Conservation (phyloP, 1,139 yeast genomes). For the Zygoascus hellenicus region DNA sequence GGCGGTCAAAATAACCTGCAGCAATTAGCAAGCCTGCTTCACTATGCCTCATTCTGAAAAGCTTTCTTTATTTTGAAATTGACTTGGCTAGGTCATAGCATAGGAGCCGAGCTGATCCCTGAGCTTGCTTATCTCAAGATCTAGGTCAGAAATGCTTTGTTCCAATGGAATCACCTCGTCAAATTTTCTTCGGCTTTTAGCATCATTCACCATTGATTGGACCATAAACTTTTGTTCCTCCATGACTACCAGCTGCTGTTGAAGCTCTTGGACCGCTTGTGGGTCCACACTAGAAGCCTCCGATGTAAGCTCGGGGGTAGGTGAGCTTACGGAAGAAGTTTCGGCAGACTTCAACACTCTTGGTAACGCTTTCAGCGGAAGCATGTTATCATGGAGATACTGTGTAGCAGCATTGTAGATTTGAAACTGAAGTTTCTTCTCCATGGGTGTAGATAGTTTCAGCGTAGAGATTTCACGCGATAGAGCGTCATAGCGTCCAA, state of each 20-base stretch:
- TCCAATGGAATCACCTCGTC: slow-evolving; percentile 67
- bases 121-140: slow-evolving; percentile 45
- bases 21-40: too few relatives aligned
- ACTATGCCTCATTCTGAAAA: too few relatives aligned
- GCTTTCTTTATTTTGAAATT: too few relatives aligned
- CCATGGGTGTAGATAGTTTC: slow-evolving; percentile 34
- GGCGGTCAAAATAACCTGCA: too few relatives aligned
- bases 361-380: slow-evolving; percentile 49
- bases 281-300: not conserved
- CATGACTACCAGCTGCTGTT: slow-evolving; percentile 74
- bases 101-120: slow-evolving; percentile 48
- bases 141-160: slow-evolving; percentile 54
- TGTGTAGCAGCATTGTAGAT: slow-evolving; percentile 43
- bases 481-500: slow-evolving; percentile 41
- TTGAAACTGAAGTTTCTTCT: slow-evolving; percentile 41
- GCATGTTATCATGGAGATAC: slow-evolving; percentile 50
- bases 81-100: not conserved
- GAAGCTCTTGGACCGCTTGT: slow-evolving; percentile 5
- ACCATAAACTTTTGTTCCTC: slow-evolving; percentile 78
- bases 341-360: slow-evolving; percentile 30
- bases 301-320: slow-evolving; percentile 1
- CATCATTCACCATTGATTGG: slow-evolving; percentile 53
- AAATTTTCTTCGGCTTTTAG: slow-evolving; percentile 63
- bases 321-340: not conserved
- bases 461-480: slow-evolving; percentile 38